Evolutionary conservation across 2,329 filamentous ascomycete species (phyloP), one percentile per base, ranked within the genome.

Genomic region (Fusarium nanum): DNA sequence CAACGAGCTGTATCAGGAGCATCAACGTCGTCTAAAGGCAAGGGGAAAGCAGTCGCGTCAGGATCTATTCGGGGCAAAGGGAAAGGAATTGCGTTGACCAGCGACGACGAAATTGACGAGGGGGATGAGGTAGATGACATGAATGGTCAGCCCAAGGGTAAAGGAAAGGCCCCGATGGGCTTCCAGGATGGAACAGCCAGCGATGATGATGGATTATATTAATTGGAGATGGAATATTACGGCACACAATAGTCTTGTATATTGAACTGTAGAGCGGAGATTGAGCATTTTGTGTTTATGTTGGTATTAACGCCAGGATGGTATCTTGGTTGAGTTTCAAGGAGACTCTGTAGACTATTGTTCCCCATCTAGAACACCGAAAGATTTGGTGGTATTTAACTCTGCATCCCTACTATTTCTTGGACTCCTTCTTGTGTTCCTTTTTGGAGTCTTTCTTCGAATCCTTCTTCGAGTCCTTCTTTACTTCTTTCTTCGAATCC

Each of bases 161-260:
- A 89, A 76, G 87, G 83, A 2, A 89, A 88, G 73, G 87, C 82
- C 5, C 79, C 83, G 18, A 83, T 83, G 64, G 79, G 80, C 32
- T 87, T 89, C 67, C 81, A 84, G 71, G 82, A 87, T n/a, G 82
- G 83, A 22, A 84, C 81, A n/a, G 85, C 82, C 20, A 86, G 84
- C 67, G 87, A 86, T 64, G 87, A 89, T 54, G 87, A 89, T 49
- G 86, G 81, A 12, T 71, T 89, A 75, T 89, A 89, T 56, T 88
- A 80, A 60, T 48, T 22, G 32, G 37, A 45, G 54, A 42, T 28
- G 32, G 42, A 44, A 22, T 23, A 42, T 54, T 45, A 20, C 28
- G 22, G 54, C 49, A 68, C 49, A 60, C 52, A 60, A 68, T 68
- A 65, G 45, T 32, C 34, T 56, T 71, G 49, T 69, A 71, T 53